Evolutionary conservation across 192 early-diverging fungal species (phyloP).

Genomic region (Phycomyces nitens): DNA sequence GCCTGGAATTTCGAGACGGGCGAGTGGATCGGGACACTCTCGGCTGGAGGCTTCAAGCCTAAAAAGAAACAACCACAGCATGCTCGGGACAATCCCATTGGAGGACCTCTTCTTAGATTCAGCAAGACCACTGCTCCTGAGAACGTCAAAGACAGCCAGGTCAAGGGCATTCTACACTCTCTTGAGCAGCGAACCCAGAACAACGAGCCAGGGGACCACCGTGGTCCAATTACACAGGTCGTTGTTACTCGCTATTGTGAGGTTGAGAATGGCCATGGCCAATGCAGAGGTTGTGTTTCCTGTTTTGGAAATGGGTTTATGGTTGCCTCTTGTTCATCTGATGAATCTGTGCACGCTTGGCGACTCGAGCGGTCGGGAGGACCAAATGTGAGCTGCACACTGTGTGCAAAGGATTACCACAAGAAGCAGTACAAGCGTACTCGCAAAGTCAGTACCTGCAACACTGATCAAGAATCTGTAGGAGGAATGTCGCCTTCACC

Average conservation of each 20-base stretch:
- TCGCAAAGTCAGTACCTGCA: background rate
- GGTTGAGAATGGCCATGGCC: slow-evolving; percentile 19
- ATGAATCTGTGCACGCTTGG: slow-evolving; percentile 30
- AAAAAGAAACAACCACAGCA: background rate
- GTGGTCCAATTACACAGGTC: slow-evolving; percentile 15
- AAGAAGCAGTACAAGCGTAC: slow-evolving; percentile 12
- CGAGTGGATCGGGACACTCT: slow-evolving; percentile 13
- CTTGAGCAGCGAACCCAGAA: background rate
- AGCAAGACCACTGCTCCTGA: background rate
- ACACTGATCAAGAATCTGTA: too few species aligned
- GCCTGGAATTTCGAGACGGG: slow-evolving; percentile 33
- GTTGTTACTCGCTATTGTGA: slow-evolving; percentile 28
- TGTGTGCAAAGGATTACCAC: slow-evolving; percentile 25
- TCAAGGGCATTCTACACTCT: background rate
- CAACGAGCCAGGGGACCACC: slow-evolving; percentile 10
- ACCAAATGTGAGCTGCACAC: slow-evolving; percentile 3
- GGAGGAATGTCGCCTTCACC: too few species aligned
- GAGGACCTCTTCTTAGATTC: background rate
- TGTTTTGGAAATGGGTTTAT: slow-evolving; percentile 34
- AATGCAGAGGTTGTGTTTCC: slow-evolving; percentile 16
- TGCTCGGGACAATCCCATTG: too few species aligned
- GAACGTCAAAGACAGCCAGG: too few species aligned
- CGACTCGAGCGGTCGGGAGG: slow-evolving; percentile 17
- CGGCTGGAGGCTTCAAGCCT: background rate
- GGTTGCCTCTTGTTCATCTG: slow-evolving; percentile 26